Base-by-base conservation (phyloP, 345 rosid species). In the Microcos paniculata region DNA sequence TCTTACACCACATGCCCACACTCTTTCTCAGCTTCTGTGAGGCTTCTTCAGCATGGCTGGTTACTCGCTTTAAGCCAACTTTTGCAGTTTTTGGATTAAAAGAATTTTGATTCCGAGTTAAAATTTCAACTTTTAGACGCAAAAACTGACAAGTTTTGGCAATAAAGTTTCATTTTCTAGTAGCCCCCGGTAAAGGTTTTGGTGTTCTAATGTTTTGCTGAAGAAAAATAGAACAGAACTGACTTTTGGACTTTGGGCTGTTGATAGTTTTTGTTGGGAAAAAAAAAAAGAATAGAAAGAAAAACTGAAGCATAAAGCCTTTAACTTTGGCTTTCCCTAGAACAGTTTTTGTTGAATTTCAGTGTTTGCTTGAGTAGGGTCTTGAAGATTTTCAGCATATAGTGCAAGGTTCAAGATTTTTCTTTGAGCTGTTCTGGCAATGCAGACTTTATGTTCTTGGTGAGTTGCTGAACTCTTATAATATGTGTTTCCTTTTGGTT, bases 371-470 rank as follows among this genome's bases (percentile, higher is more conserved):
- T 45, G 31, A 82, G 64, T 75, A 72, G 84, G 85, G 76, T 79
- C 79, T 71, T 76, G 68, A 53, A 18, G 76, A 35, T 59, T 72
- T 58, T 48, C 31, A n/a, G 56, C 63, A 61, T 53, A 38, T 46
- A 46, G 56, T 4, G 28, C 3, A 52, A 77, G 74, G 76, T 79
- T 55, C 75, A 11, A 26, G 64, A 30, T 49, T 82, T 62, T 71
- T 16, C 42, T 68, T 57, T 45, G 57, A 46, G 74, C 82, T 79
- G 56, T 53, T 66, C 71, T 73, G 84, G 81, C 81, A 81, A 83
- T 88, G 89, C 87, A 61, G 72, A 73, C 73, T 74, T 70, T 77
- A 19, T 64, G 62, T 78, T 76, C 80, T 80, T 72, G 86, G 84
- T 88, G 77, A 86, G 87, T 82, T 68, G 26, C 69, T 68, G 51